These are phyloP conservation scores for Metahyphopichia silvanorum DNA, from an alignment of 805 yeast species.

Conservation along the genomic window DNA sequence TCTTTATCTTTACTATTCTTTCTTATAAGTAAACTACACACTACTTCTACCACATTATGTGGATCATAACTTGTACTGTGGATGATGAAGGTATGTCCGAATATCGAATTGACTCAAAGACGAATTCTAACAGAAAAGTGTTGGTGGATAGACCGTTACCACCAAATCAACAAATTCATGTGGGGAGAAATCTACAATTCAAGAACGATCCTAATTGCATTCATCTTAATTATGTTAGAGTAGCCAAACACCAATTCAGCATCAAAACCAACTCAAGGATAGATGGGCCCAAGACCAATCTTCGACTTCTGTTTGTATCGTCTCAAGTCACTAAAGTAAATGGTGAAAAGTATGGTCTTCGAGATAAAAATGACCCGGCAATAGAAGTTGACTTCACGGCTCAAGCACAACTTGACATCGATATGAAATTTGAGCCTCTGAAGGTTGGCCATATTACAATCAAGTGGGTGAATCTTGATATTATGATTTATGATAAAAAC, in stretches of 20 bases:
- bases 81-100: too few species aligned
- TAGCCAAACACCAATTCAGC: constrained; percentile 28
- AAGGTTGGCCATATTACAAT: constrained; percentile 12
- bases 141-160: too few species aligned
- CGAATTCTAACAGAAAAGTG: too few species aligned
- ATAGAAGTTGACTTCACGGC: neutral
- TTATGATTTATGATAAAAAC: constrained; percentile 6
- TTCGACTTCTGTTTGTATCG: constrained; percentile 26
- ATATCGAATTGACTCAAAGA: too few species aligned
- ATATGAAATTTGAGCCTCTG: constrained; percentile 8
- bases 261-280: too few species aligned
- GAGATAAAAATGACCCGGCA: neutral
- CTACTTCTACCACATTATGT: too few species aligned
- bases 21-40: too few species aligned
- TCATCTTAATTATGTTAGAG: constrained; percentile 22
- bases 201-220: constrained; percentile 19
- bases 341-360: constrained; percentile 18
- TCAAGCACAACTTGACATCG: neutral
- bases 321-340: constrained; percentile 29
- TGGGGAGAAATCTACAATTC: neutral
- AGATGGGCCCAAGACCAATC: too few species aligned
- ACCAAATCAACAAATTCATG: too few species aligned
- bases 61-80: too few species aligned
- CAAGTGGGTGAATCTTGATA: constrained; percentile 19
- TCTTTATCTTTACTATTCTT: too few species aligned